Percentiles rank a stretch among this genome's conserved stretches.
Evolutionary conservation across 202 grass and related monocot species (phyloP).

Genomic region (Digitaria exilis): DNA sequence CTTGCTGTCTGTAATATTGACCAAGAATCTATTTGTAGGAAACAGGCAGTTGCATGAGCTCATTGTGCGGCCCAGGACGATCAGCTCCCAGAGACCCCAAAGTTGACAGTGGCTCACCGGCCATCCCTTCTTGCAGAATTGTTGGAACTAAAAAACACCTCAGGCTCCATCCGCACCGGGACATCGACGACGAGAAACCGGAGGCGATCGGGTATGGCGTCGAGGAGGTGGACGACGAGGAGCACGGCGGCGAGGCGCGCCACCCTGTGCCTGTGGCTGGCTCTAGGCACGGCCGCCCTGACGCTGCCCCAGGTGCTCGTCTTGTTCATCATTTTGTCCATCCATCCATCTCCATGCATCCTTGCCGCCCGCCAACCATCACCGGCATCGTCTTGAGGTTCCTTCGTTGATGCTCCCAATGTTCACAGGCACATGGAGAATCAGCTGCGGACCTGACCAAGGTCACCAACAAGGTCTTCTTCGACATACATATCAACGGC

Average conservation of each 20-base stretch:
- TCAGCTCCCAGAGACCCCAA: neutral
- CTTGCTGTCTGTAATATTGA: neutral
- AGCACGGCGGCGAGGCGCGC: neutral
- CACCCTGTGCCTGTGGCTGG: slow-evolving; percentile 14
- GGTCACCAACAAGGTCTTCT: slow-evolving; percentile 78
- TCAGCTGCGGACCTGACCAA: slow-evolving; percentile 49
- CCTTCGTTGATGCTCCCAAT: slow-evolving; percentile 26
- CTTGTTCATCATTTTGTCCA: neutral
- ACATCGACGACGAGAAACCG: neutral
- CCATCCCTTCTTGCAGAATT: neutral
- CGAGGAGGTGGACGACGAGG: neutral
- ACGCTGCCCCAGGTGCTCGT: slow-evolving; percentile 64
- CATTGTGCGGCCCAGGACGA: neutral
- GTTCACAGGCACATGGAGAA: slow-evolving; percentile 49
- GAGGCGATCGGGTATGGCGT: neutral
- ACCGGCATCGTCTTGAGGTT: neutral
- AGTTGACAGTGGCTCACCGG: neutral
- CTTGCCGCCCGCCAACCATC: neutral
- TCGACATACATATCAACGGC: slow-evolving; percentile 67
- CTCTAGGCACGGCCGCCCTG: slow-evolving; percentile 37
- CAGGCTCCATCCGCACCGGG: neutral
- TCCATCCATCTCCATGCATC: neutral
- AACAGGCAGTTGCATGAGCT: neutral
- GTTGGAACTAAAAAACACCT: neutral
- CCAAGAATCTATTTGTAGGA: neutral